phyloP scores from a whole-genome alignment of 208 protist species.

The Crithidia thermophila region DNA sequence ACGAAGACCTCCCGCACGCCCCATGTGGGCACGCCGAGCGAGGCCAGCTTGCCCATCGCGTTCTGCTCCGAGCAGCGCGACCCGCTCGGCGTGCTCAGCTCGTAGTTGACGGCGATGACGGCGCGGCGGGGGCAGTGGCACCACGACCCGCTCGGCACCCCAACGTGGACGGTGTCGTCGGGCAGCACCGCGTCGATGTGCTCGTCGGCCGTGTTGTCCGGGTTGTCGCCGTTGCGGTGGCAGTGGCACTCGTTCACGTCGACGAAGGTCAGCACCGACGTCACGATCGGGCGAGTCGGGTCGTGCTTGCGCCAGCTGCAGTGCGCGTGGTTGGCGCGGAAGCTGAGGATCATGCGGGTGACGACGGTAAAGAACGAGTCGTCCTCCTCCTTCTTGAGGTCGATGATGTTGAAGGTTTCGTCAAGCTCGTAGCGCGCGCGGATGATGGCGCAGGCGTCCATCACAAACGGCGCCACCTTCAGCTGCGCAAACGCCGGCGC shows the following conservation, averaged over 20 bases:
- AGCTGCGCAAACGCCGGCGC: conserved; percentile 53
- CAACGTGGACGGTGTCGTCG: conserved; percentile 29
- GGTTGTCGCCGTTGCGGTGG: conserved; percentile 31
- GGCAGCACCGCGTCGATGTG: conserved; percentile 10
- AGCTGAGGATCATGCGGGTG: conserved; percentile 51
- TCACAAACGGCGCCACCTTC: conserved; percentile 45
- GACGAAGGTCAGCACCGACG: conserved; percentile 87
- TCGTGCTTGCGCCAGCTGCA: conserved; percentile 90
- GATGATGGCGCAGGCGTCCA: conserved; percentile 76
- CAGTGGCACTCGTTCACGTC: conserved; percentile 69
- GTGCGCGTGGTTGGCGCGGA: conserved; percentile 57
- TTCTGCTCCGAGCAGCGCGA: conserved; percentile 93
- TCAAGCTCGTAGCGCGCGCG: conserved; percentile 62
- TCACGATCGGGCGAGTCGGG: conserved; percentile 77
- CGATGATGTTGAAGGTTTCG: conserved; percentile 64
- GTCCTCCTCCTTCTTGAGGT: conserved; percentile 54
- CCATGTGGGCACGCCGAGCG: conserved; percentile 76
- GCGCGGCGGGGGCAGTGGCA: conserved; percentile 68
- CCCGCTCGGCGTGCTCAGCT: conserved; percentile 89
- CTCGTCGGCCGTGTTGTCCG: conserved; percentile 11
- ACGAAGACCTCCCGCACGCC: conserved; percentile 87
- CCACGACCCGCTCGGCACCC: conserved; percentile 65
- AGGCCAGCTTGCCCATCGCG: conserved; percentile 83
- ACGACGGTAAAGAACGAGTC: conserved; percentile 57
- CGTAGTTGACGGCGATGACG: conserved; percentile 89